Percentiles rank a stretch among this genome's conserved stretches.
Conservation (phyloP, 495 filamentous ascomycete genomes). For the Lichina pygmaea region DNA sequence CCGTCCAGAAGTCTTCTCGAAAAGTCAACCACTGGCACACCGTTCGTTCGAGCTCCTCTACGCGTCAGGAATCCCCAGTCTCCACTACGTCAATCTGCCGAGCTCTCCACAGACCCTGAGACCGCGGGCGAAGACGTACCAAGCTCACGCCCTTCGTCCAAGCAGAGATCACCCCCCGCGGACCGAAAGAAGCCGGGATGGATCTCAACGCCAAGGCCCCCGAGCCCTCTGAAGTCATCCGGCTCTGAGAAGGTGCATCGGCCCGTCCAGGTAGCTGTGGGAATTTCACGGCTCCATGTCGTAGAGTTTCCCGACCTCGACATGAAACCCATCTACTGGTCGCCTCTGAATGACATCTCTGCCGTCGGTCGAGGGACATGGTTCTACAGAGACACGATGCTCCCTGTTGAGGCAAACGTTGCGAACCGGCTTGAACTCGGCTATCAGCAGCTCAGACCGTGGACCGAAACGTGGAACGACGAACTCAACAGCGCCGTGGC, state of each 20-base stretch:
- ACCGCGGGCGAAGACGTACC: conserved; percentile 4
- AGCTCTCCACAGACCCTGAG: background rate
- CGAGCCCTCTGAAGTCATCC: background rate
- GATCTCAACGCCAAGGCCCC: background rate
- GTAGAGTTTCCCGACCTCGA: conserved; percentile 25
- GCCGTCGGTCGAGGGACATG: conserved; percentile 69
- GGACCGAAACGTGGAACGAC: conserved; percentile 82
- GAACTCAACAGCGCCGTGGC: conserved; percentile 78
- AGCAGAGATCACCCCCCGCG: background rate
- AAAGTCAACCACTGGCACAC: conserved; percentile 13
- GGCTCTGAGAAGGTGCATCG: conserved; percentile 2
- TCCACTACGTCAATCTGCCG: background rate
- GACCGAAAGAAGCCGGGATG: background rate
- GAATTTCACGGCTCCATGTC: conserved; percentile 43
- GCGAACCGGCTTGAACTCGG: conserved; percentile 81
- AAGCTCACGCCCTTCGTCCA: background rate
- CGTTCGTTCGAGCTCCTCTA: conserved; percentile 13
- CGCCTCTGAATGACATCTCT: conserved; percentile 73
- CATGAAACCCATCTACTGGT: conserved; percentile 98
- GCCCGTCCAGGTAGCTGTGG: conserved; percentile 33
- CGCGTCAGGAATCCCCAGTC: conserved; percentile 1
- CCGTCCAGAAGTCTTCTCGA: conserved; percentile 6
- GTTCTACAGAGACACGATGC: conserved; percentile 91
- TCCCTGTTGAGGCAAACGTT: conserved; percentile 63
- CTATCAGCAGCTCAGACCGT: conserved; percentile 62